These are phyloP conservation scores for Boletus tylopilopsis DNA, from an alignment of 768 basidiomycete species.

Conservation along the genomic window DNA sequence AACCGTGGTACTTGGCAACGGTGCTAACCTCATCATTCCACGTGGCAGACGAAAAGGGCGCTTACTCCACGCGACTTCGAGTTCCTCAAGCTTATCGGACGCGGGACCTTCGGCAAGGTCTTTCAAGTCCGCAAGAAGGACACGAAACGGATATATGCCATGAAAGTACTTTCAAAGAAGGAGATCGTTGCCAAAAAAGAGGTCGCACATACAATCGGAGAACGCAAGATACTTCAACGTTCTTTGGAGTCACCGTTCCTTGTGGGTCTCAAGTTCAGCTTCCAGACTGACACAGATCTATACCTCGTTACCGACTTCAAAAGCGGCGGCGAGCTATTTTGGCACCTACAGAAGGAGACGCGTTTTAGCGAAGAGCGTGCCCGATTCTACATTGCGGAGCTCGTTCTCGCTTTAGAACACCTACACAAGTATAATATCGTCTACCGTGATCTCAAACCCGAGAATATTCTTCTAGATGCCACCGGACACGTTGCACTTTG, in stretches of 20 bases:
- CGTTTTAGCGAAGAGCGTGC: conserved; percentile 92
- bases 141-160: conserved; percentile 98
- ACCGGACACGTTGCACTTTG: conserved; percentile 98
- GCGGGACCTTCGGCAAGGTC: conserved; percentile 96
- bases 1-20: conserved; percentile 18
- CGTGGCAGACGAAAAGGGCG: conserved; percentile 69
- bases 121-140: conserved; percentile 99
- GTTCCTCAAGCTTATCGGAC: conserved; percentile 97
- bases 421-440: conserved; percentile 98
- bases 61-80: conserved; percentile 96
- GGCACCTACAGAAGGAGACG: conserved; percentile 96
- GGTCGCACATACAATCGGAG: conserved; percentile 98
- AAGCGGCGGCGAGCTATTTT: conserved; percentile 96
- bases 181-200: conserved; percentile 99
- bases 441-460: conserved; percentile 94
- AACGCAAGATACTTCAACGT: conserved; percentile 96
- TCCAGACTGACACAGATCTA: conserved; percentile 93
- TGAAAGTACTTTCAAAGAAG: conserved; percentile 98
- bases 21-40: conserved; percentile 16
- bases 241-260: conserved; percentile 94
- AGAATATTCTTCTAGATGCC: conserved; percentile 97
- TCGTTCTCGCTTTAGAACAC: conserved; percentile 93
- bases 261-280: conserved; percentile 96
- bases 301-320: conserved; percentile 99
- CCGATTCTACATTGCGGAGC: conserved; percentile 94